These are phyloP conservation scores for Tetrastigma voinierianum DNA, from an alignment of 164 flowering plant species.

Conservation along the genomic window DNA sequence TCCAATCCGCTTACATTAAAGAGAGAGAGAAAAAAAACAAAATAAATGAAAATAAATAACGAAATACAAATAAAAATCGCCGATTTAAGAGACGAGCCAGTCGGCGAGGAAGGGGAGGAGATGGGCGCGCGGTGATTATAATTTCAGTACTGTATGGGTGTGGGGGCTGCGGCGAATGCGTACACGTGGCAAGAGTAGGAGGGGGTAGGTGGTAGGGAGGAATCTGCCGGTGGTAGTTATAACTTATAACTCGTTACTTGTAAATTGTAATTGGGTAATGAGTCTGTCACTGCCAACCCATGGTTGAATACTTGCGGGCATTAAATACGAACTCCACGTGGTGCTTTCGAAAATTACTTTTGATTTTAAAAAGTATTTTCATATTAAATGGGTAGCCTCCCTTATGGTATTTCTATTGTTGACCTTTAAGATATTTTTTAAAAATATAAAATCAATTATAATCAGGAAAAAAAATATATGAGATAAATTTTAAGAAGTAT, in stretches of 20 bases:
- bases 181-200: constrained; percentile 12
- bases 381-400: too few relatives aligned
- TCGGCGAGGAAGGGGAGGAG: constrained; percentile 2
- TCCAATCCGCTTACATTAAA: background rate
- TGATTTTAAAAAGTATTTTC: too few relatives aligned
- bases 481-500: too few relatives aligned
- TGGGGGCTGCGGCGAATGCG: background rate
- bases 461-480: too few relatives aligned
- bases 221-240: constrained; percentile 14
- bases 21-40: too few relatives aligned
- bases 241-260: too few relatives aligned
- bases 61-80: background rate
- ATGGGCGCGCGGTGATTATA: background rate
- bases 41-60: background rate
- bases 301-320: background rate
- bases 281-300: constrained; percentile 11
- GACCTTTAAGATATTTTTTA: too few relatives aligned
- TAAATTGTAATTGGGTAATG: constrained; percentile 17
- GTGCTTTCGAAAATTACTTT: background rate
- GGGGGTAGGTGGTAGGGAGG: constrained; percentile 5
- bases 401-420: too few relatives aligned
- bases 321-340: background rate
- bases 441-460: too few relatives aligned
- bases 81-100: constrained; percentile 16
- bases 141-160: background rate